phyloP scores from a whole-genome alignment of 768 basidiomycete genomes.

The Mycena vulgaris region DNA sequence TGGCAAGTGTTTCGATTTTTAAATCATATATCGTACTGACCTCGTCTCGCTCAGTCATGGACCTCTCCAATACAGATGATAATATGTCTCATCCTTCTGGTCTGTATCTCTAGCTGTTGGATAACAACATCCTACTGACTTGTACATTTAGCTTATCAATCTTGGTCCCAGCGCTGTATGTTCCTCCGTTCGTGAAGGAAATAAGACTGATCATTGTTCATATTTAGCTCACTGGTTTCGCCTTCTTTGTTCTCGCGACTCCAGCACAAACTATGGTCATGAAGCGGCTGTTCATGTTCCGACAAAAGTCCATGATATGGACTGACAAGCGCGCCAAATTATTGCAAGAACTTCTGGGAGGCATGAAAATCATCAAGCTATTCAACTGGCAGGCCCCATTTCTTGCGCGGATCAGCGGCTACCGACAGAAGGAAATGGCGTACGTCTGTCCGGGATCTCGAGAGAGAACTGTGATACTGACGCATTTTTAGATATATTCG shows the following conservation, averaged over 20 bases:
- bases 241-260: conserved; percentile 75
- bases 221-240: conserved; percentile 62
- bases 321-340: conserved; percentile 93
- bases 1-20: conserved; percentile 52
- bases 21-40: conserved; percentile 12
- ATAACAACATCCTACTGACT: neutral
- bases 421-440: conserved; percentile 80
- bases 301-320: conserved; percentile 87
- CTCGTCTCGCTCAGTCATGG: conserved; percentile 63
- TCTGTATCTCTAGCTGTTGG: neutral
- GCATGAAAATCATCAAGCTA: conserved; percentile 94
- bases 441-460: conserved; percentile 49
- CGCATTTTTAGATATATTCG: conserved; percentile 68
- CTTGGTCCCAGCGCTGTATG: conserved; percentile 72
- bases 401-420: conserved; percentile 78
- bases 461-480: conserved; percentile 7
- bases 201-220: neutral
- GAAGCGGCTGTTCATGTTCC: conserved; percentile 77
- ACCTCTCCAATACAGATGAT: conserved; percentile 82
- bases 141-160: conserved; percentile 61
- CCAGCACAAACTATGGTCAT: conserved; percentile 83
- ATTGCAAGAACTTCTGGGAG: conserved; percentile 89
- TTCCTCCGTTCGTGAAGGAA: neutral
- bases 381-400: conserved; percentile 93
- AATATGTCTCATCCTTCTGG: conserved; percentile 82